Evolutionary conservation across 305 asterid genomes (phyloP).

Genomic region (Fraxinus albicans): DNA sequence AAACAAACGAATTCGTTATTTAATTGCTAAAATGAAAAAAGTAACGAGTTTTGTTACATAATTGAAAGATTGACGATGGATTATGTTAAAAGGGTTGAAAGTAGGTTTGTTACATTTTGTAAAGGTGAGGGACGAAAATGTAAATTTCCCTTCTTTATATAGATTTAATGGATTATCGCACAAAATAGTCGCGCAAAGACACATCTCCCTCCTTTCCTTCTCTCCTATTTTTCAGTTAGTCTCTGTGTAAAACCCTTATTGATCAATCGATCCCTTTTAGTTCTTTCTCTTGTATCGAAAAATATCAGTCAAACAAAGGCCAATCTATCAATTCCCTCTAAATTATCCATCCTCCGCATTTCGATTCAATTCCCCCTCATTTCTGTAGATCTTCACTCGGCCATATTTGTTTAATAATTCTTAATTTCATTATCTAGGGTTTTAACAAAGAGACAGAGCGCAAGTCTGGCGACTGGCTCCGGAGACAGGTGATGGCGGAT

Average conservation of each 20-base stretch:
- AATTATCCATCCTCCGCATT: slow-evolving; percentile 16
- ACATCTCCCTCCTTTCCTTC: neutral
- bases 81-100: too few species aligned
- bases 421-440: slow-evolving; percentile 18
- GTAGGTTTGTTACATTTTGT: neutral
- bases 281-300: neutral
- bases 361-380: slow-evolving; percentile 16
- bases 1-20: too few species aligned
- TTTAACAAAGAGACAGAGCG: slow-evolving; percentile 15
- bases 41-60: neutral
- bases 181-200: neutral
- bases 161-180: neutral
- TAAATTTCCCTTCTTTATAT: neutral
- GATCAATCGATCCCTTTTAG: neutral
- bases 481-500: slow-evolving; percentile 78
- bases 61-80: too few species aligned
- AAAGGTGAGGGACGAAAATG: neutral
- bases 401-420: slow-evolving; percentile 5
- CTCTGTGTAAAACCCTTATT: neutral
- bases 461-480: slow-evolving; percentile 57
- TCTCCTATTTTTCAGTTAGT: neutral
- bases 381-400: slow-evolving; percentile 20
- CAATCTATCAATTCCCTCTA: slow-evolving; percentile 1
- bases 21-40: neutral
- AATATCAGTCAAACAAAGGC: neutral